Base-by-base conservation (phyloP, 2,329 filamentous ascomycete genomes). In the Aspergillus alliaceus region DNA sequence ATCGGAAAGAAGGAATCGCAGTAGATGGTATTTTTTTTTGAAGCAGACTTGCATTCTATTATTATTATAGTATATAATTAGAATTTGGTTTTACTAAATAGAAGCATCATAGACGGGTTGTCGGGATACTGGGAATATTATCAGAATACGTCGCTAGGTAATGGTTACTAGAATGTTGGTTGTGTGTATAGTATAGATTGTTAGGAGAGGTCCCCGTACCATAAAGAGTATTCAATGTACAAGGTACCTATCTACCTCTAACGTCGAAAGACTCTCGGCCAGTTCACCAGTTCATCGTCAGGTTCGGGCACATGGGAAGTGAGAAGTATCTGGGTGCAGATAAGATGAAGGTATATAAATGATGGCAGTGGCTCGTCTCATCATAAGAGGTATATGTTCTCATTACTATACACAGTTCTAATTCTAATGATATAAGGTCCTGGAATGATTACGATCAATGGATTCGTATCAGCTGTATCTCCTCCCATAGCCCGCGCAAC, bases 401-500 rank as follows among this genome's bases (percentile, higher is more conserved):
- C 29, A 34, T 44, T 52, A 51, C 14, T 51, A 52, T 52, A 52
- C 50, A 31, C 9, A 4, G 6, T 24, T 40, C 5, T 9, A 9
- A 14, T 24, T 40, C 5, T 9, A 9, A 29, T 29, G 27, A 40
- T 40, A 40, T 24, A 40, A 22, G n/a, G 22, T 7, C 24, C 15
- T 56, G 57, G 55, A 59, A n/a, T n/a, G n/a, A n/a, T n/a, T 59
- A 59, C 53, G 56, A 18, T 54, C 18, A 48, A 20, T 39, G 44
- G 7, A 61, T 57, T 50, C 59, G 51, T 44, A 62, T 62, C 31
- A 62, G 47, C 40, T 68, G 62, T 31, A 72, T 61, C 53, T 74
- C 68, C 44, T 69, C 66, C 71, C 72, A 75, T 25, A 75, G 49
- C 31, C 66, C 64, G 50, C 68, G 65, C 24, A 73, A 54, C 49